Percentiles rank a stretch among this genome's conserved stretches.
Evolutionary conservation across 768 basidiomycete genomes (phyloP).

Genomic region (Ramaria rubella): DNA sequence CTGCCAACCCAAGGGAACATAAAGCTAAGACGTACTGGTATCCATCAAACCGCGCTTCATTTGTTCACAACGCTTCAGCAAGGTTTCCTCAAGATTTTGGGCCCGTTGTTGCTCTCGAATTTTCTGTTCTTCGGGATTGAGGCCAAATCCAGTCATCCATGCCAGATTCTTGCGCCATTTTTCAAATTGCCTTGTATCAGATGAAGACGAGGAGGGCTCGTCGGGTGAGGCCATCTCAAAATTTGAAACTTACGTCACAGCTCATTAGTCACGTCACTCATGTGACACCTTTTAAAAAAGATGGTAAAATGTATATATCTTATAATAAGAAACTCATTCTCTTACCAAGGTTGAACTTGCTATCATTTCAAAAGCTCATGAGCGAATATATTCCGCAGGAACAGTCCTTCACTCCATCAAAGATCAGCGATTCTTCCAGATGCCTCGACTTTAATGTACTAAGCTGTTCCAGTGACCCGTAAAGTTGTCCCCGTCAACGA

Average conservation of each 20-base stretch:
- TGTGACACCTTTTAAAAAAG: too few species aligned
- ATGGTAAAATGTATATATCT: too few species aligned
- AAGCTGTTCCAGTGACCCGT: too few species aligned
- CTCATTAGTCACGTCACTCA: too few species aligned
- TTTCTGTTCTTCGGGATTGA: slow-evolving; percentile 36
- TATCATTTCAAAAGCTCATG: too few species aligned
- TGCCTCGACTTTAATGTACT: too few species aligned
- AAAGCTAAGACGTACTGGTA: slow-evolving; percentile 47
- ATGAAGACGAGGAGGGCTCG: neutral
- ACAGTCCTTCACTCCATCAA: too few species aligned
- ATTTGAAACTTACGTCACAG: neutral
- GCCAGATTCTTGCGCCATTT: slow-evolving; percentile 46
- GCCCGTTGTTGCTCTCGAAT: slow-evolving; percentile 22
- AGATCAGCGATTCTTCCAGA: too few species aligned
- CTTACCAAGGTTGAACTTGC: too few species aligned
- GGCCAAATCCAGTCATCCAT: slow-evolving; percentile 44
- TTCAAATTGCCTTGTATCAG: slow-evolving; percentile 30
- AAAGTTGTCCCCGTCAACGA: too few species aligned
- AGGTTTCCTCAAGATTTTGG: slow-evolving; percentile 28
- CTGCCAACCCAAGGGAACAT: neutral
- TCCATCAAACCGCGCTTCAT: slow-evolving; percentile 63
- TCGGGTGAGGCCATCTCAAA: neutral
- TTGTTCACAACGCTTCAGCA: slow-evolving; percentile 53
- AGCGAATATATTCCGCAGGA: too few species aligned
- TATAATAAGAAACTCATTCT: too few species aligned